Base-by-base conservation (phyloP, 78 protist genomes). In the Dictyostelium capitatum region DNA sequence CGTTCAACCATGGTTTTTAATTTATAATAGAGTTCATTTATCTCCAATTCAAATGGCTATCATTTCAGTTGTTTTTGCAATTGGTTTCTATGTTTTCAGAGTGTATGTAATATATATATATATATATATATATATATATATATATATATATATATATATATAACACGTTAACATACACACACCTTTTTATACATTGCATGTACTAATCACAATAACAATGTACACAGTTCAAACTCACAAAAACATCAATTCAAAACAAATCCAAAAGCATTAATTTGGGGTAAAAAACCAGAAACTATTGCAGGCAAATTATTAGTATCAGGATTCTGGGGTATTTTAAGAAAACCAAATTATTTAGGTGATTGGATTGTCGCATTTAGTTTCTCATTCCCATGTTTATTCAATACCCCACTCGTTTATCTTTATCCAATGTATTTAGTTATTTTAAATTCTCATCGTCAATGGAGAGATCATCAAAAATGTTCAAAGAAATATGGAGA, bases 201-300 rank as follows among this genome's bases (percentile, higher is more conserved):
- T n/a, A n/a, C n/a, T n/a, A n/a, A n/a, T n/a, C n/a, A n/a, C n/a
- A n/a, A n/a, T n/a, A n/a, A n/a, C n/a, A n/a, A n/a, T n/a, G n/a
- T n/a, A n/a, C n/a, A n/a, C n/a, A n/a, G n/a, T n/a, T n/a, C n/a
- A 19, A 72, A 72, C 43, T 32, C 79, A 43, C 79, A 72, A 72
- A 72, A 72, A 46, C 79, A 72, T 72, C 79, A 72, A 72, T 72
- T 72, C 32, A 72, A 72, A 72, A 72, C 79, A 6, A 43, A 72
- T 72, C 79, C 79, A 72, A 72, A 72, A 72, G 54, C 79, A 25
- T 72, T 72, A 46, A 72, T 72, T 72, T 72, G 79, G 79, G 79
- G 79, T 43, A 72, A 72, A 46, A 72, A 72, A 72, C 79, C 79
- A 46, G 79, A 43, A 17, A 72, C 79, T 8, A 72, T 72, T 72